Evolutionary conservation across 371 early-diverging fungal species (phyloP).

Genomic region (Lichtheimia corymbifera): DNA sequence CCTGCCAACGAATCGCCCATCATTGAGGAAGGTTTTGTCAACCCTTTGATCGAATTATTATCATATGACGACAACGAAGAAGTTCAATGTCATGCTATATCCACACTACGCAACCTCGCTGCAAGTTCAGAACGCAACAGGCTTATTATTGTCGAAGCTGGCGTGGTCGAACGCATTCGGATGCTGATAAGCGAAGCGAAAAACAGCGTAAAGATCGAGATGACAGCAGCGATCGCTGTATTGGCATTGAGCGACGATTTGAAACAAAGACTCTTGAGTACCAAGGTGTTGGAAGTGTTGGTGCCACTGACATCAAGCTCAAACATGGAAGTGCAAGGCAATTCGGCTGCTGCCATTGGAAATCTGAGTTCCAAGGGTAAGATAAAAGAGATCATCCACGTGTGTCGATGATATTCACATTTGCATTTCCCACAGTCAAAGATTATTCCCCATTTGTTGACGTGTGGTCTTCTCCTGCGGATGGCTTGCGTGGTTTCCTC

Average conservation of each 20-base stretch:
- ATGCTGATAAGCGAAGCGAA: constrained; percentile 63
- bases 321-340: constrained; percentile 80
- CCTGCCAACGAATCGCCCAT: constrained; percentile 86
- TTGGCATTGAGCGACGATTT: constrained; percentile 81
- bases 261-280: constrained; percentile 67
- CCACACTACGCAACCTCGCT: constrained; percentile 85
- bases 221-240: constrained; percentile 89
- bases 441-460: constrained; percentile 70
- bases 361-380: constrained; percentile 76
- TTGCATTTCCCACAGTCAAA: constrained; percentile 30
- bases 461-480: constrained; percentile 69
- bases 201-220: constrained; percentile 74
- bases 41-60: constrained; percentile 72
- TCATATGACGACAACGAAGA: constrained; percentile 79
- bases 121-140: constrained; percentile 84
- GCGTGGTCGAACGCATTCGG: constrained; percentile 77
- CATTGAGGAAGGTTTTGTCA: constrained; percentile 80
- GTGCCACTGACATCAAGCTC: constrained; percentile 68
- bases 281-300: constrained; percentile 68
- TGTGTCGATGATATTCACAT: neutral
- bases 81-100: constrained; percentile 86
- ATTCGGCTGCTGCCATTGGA: constrained; percentile 84
- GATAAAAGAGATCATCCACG: constrained; percentile 1
- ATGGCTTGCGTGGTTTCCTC: constrained; percentile 75
- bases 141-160: constrained; percentile 75